Evolutionary conservation across 2,329 filamentous ascomycete species (phyloP), one percentile per base, ranked within the genome.

Genomic region (Diplodia corticola): DNA sequence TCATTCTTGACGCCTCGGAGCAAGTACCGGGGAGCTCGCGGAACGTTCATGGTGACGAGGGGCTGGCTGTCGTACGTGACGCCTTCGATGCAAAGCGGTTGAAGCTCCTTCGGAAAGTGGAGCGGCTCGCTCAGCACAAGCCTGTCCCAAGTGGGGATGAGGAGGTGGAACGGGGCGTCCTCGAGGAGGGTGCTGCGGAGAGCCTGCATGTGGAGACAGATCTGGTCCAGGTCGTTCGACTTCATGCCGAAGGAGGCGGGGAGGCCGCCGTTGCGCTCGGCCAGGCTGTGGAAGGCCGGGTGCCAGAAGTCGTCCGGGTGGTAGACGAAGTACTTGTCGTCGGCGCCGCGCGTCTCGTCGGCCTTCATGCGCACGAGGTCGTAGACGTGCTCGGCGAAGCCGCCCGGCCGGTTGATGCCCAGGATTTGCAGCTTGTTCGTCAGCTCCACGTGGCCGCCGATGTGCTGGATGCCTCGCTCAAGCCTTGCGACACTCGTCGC

Each of bases 301-400:
- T 80, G 78, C 79, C 79, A 80, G 55, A 79, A 77, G 48, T 77
- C 79, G 40, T 80, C 79, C 1, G 79, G 79, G 33, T 80, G 79
- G 40, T 76, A 80, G 2, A 80, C 71, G 37, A 80, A 80, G 67
- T 80, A 80, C 71, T 76, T 75, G 65, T 80, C 48, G 48, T 13
- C 5, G 12, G 22, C 5, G 48, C 6, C 24, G 2, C 13, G 48
- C 9, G 48, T 26, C 24, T 50, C 48, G 48, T 22, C 22, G 48
- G 48, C 10, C 6, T 50, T 50, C 48, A 50, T 50, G 48, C 20
- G 20, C 5, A 50, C 17, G 20, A 50, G 48, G 10, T 50, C 48
- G 48, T 50, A 26, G 48, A 50, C 48, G 10, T 13, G 22, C 20
- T 22, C 12, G 5, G 48, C 48, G 48, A 50, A 50, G 20, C 48